phyloP scores from a whole-genome alignment of 2,329 filamentous ascomycete genomes.

The Colletotrichum sp. region DNA sequence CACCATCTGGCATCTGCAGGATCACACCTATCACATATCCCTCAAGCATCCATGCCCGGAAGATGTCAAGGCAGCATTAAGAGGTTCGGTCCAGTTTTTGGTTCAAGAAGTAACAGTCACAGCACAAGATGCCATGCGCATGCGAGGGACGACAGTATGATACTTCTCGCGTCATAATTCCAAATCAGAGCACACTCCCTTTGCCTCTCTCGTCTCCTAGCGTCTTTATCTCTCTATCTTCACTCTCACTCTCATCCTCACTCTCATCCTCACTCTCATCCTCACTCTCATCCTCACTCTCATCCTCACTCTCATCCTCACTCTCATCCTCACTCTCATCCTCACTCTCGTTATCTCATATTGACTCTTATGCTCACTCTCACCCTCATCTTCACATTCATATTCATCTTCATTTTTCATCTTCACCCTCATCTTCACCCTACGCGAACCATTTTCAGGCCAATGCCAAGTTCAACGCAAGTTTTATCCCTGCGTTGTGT shows the following conservation, averaged over 20 bases:
- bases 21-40: fast-evolving
- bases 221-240: too few relatives aligned
- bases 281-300: too few relatives aligned
- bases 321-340: too few relatives aligned
- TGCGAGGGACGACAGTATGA: too few relatives aligned
- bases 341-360: too few relatives aligned
- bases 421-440: too few relatives aligned
- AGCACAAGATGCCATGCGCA: neutral
- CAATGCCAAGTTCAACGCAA: neutral
- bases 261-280: fast-evolving
- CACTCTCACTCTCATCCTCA: too few relatives aligned
- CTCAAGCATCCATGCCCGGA: neutral
- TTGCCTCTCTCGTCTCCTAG: too few relatives aligned
- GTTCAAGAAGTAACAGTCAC: neutral
- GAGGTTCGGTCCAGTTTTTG: neutral
- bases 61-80: neutral
- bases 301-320: neutral
- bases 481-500: fast-evolving
- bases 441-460: neutral
- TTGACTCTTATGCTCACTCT: neutral
- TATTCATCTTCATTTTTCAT: too few relatives aligned
- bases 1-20: neutral
- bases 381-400: too few relatives aligned
- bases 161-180: fast-evolving
- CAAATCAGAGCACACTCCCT: too few relatives aligned